Base-by-base conservation (phyloP, 2,329 filamentous ascomycete species). In the Acrocalymma vagum region DNA sequence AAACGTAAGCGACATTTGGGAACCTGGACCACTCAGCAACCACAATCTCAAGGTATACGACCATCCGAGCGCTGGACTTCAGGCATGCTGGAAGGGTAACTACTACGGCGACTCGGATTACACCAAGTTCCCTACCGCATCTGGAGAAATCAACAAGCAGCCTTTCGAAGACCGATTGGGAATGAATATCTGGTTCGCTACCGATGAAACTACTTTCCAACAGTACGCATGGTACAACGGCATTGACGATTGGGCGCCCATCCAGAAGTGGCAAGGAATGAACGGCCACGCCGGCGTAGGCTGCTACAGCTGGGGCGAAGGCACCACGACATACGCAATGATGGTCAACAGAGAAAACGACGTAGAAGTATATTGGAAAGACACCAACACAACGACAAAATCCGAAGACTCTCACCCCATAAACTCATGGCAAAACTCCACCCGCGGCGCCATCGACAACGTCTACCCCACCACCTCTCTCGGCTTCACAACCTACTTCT, bases 41-140 rank as follows among this genome's bases (percentile, higher is more conserved):
- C 86, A 90, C 51, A 90, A 95, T 48, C 82, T 90, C 25, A 85
- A 95, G 51, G 87, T 86, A 53, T 95, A 95, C 68, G 93, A 97
- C 72, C 87, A 90, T 2, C 97, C 97, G 59, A 84, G 89, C 1
- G 87, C 95, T 31, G 94, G 94, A 3, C 73, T 94, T 20, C 89
- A 95, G 62, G 86, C 92, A 11, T 86, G 85, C 32, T 77, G 85
- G 14, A 87, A 96, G 65, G 94, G 94, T 0, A 78, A 96, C 28
- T 73, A 80, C 22, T 67, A 67, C 29, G 64, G 63, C 24, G 62
- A 65, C 29, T 41, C 60, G 10, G 70, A 75, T 41, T 72, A 70
- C 34, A 47, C 59, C 6, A 68, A 74, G 26, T 68, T 68, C 17
- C 67, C 68, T 1, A 61, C 63, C 7, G 45, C 57, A 4, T 55